Conservation (phyloP, 208 protist genomes). For the Leishmania turanica region DNA sequence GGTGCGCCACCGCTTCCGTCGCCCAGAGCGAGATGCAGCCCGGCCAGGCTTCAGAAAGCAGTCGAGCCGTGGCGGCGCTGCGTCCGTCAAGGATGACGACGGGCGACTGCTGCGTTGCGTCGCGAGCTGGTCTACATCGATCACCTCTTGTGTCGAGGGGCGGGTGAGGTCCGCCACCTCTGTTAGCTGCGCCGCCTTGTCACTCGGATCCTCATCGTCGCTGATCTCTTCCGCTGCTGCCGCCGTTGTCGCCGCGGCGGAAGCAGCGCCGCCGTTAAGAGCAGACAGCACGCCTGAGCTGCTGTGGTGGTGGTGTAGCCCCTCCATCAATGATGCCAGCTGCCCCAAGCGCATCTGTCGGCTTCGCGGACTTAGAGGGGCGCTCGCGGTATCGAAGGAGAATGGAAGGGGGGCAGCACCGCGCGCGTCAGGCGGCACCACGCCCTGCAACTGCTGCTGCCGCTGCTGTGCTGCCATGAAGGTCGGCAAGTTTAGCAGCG, state of each 20-base stretch:
- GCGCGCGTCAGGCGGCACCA: not conserved
- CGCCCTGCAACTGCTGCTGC: not conserved
- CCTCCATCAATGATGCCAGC: not conserved
- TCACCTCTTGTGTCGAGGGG: conserved; percentile 20
- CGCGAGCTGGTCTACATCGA: conserved; percentile 32
- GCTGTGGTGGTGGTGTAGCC: conserved; percentile 9
- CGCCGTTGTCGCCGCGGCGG: not conserved
- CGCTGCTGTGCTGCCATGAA: conserved; percentile 25
- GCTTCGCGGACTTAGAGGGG: not conserved
- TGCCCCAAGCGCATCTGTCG: not conserved
- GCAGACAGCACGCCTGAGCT: not conserved
- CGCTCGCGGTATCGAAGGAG: not conserved
- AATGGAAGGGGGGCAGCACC: not conserved
- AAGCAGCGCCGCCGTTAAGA: not conserved
- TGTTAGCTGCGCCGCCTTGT: not conserved
- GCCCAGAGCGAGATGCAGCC: not conserved
- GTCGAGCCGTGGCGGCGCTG: not conserved
- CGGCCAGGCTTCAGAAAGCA: not conserved
- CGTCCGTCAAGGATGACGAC: not conserved
- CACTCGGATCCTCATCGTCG: conserved; percentile 12
- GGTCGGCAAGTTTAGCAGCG: conserved; percentile 28
- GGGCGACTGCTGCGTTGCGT: conserved; percentile 31
- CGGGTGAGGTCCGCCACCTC: conserved; percentile 23
- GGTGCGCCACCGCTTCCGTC: conserved; percentile 7
- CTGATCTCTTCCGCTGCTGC: conserved; percentile 11